Evolutionary conservation across 202 grass and related monocot genomes (phyloP).

Genomic region (Saccharum hybrid): DNA sequence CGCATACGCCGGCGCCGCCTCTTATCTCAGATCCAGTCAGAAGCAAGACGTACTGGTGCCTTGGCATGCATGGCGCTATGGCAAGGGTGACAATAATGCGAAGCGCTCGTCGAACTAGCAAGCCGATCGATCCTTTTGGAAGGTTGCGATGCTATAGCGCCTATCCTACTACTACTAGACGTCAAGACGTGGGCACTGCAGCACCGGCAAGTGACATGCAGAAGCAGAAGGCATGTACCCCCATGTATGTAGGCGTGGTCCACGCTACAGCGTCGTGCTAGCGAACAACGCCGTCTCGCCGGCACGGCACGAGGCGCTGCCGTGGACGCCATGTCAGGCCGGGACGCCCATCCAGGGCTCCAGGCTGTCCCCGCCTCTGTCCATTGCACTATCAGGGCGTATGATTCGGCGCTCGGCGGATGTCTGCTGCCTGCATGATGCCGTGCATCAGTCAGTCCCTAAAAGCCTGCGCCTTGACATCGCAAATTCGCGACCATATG

Average conservation of each 20-base stretch:
- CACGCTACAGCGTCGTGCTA: conserved; percentile 4
- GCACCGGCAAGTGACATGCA: background rate
- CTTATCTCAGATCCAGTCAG: background rate
- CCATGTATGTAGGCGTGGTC: background rate
- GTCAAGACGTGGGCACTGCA: background rate
- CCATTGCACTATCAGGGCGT: no score
- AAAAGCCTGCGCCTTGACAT: background rate
- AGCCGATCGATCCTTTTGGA: background rate
- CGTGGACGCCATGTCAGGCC: background rate
- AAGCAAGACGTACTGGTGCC: background rate
- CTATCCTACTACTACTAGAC: no score
- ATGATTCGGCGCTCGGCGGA: background rate
- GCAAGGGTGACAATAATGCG: background rate
- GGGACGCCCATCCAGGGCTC: background rate
- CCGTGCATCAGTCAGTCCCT: background rate
- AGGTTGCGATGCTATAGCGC: background rate
- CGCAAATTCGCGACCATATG: background rate
- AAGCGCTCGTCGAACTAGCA: background rate
- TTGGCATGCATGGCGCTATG: background rate
- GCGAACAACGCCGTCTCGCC: background rate
- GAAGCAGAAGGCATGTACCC: background rate
- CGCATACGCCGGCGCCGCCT: background rate
- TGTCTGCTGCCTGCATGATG: background rate
- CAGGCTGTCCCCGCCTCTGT: background rate
- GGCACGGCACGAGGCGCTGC: conserved; percentile 6